Percentiles rank a stretch among this genome's conserved stretches.
Evolutionary conservation across 1,284 basidiomycete species (phyloP).

Genomic region (Trichosporon sp.): DNA sequence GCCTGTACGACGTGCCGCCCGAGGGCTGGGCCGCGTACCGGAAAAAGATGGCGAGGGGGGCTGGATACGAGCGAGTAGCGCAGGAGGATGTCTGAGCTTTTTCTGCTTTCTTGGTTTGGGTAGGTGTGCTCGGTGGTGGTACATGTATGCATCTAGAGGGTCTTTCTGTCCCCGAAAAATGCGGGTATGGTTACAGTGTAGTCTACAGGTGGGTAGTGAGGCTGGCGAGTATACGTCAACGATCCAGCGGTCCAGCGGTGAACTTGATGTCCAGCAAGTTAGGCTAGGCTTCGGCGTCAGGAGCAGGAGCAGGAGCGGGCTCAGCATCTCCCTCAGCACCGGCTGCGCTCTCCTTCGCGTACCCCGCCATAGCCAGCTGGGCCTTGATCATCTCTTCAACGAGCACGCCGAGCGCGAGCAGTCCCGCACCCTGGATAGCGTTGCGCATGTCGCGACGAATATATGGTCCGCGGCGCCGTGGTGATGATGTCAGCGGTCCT

Average conservation of each 20-base stretch:
- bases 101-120: neutral
- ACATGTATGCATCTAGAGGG: constrained; percentile 10
- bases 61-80: constrained; percentile 31
- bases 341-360: neutral
- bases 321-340: constrained; percentile 1
- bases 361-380: constrained; percentile 21
- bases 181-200: too few relatives aligned
- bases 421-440: constrained; percentile 30
- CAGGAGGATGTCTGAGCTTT: constrained; percentile 30
- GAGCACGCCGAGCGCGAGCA: constrained; percentile 35
- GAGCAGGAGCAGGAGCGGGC: neutral
- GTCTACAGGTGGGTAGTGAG: too few relatives aligned
- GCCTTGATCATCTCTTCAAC: constrained; percentile 25
- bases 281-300: neutral
- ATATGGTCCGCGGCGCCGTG: neutral
- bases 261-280: too few relatives aligned
- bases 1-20: constrained; percentile 78
- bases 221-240: neutral
- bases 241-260: neutral
- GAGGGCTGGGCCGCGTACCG: constrained; percentile 54
- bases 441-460: constrained; percentile 28
- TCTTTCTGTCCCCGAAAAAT: too few relatives aligned
- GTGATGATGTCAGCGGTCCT: neutral
- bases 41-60: constrained; percentile 20
- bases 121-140: neutral